Base-by-base conservation (phyloP, 129 eudicot genomes). In the Ambrosia trifida region DNA sequence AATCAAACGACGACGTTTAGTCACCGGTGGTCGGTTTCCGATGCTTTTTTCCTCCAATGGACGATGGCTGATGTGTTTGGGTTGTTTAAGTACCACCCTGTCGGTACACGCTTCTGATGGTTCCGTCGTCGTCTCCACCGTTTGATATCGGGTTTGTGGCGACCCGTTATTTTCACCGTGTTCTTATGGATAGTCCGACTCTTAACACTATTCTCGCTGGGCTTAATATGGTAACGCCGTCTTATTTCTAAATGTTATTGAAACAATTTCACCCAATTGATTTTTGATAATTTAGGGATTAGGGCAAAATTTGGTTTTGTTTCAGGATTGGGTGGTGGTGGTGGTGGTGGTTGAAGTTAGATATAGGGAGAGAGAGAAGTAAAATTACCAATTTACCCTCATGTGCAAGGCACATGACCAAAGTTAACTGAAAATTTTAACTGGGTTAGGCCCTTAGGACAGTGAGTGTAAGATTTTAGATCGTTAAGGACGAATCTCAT, bases 81-180 rank as follows among this genome's bases (percentile, higher is more conserved):
- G 14, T 28, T 85, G 85, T 66, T 78, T 64, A 85, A 76, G 80
- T 64, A 72, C 78, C 99, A 94, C 54, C 94, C 91, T 0, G 11
- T 85, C 13, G 90, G 82, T 94, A 94, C 68, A 94, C 99, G 52
- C 90, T 94, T 45, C 56, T 74, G 28, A 94, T 95, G 99, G 75
- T 95, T 10, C 94, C 97, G 2, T 47, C 86, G 0, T 76, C 87
- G 6, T 74, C 94, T 1, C 89, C 89, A 73, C 99, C 97, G 20
- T 95, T 90, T 16, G 99, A 95, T 84, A 64, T 95, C 38, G 99
- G 99, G 0, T 95, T 95, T 73, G 72, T 81, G 19, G 89, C 78
- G 59, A 95, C 99, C 64, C 69, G 33, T 0, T 66, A 70, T 47
- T 78, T 95, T 4, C 86, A 95, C 75, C 88, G 82, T 7, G 9